Evolutionary conservation across 345 rosid genomes (phyloP).

Genomic region (Microthlaspi erraticum): DNA sequence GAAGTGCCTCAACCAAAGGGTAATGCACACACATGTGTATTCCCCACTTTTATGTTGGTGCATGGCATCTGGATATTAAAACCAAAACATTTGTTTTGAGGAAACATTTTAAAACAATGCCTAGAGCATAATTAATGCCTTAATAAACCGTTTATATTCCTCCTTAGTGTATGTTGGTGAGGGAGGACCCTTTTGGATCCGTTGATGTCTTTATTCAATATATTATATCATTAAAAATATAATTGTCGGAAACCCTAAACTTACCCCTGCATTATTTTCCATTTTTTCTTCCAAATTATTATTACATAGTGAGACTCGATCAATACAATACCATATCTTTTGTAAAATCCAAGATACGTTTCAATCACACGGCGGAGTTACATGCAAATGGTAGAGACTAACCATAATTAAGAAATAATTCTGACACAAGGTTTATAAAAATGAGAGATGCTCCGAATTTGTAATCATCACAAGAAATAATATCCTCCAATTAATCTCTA

Average conservation of each 20-base stretch:
- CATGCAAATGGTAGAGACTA: conserved; percentile 28
- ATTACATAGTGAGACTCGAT: conserved; percentile 9
- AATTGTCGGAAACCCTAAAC: conserved; percentile 38
- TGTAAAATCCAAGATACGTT: conserved; percentile 21
- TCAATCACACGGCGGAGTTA: conserved; percentile 32
- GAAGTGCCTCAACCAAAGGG: conserved; percentile 30
- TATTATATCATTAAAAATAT: conserved; percentile 34
- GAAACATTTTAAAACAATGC: conserved; percentile 31
- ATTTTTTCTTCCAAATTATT: conserved; percentile 21
- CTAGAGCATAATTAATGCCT: conserved; percentile 26
- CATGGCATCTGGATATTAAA: conserved; percentile 36
- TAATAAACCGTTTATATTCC: conserved; percentile 32
- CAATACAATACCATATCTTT: not conserved
- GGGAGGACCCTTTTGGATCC: conserved; percentile 44
- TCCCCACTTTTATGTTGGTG: conserved; percentile 30
- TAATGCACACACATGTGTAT: conserved; percentile 42
- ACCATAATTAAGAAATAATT: conserved; percentile 29
- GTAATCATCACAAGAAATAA: conserved; percentile 24
- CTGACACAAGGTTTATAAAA: conserved; percentile 33
- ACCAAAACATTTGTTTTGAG: conserved; percentile 43
- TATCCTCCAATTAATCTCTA: conserved; percentile 31
- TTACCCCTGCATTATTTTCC: conserved; percentile 25
- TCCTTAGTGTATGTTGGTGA: conserved; percentile 41
- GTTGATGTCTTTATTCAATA: conserved; percentile 30
- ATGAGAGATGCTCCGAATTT: conserved; percentile 36